A percentile compares a stretch with the other conserved stretches of the same genome.
These are phyloP conservation scores for Colletotrichum sp. DNA, from an alignment of 2,329 filamentous ascomycete species.

Conservation along the genomic window DNA sequence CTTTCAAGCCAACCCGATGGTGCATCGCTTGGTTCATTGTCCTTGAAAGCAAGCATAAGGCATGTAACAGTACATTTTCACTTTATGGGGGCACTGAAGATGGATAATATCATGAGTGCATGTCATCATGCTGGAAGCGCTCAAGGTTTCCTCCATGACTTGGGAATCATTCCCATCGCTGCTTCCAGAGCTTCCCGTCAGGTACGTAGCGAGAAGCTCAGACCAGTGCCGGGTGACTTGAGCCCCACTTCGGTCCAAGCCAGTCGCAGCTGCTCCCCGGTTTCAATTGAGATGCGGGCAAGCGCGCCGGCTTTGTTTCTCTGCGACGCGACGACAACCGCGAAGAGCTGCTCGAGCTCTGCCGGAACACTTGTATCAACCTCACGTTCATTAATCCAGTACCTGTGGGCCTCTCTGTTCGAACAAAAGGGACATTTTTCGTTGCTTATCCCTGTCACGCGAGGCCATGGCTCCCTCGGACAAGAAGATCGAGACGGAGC, in stretches of 20 bases:
- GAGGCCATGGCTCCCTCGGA: constrained; percentile 44
- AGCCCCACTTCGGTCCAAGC: neutral
- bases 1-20: neutral
- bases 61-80: neutral
- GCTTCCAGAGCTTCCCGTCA: neutral
- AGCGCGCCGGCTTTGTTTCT: neutral
- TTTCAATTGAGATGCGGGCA: constrained; percentile 4
- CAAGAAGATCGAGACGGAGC: constrained; percentile 47
- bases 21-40: neutral
- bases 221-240: neutral
- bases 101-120: neutral
- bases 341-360: neutral
- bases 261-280: neutral
- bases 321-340: constrained; percentile 7
- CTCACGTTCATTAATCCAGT: neutral
- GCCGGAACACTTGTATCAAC: neutral
- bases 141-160: neutral
- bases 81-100: neutral
- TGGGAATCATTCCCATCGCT: neutral
- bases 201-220: neutral
- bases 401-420: neutral
- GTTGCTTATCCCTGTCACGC: neutral
- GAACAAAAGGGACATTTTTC: neutral
- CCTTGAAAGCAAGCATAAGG: neutral
- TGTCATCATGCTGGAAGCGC: neutral